Percentiles rank a stretch among this genome's conserved stretches.
Conservation (phyloP, 768 basidiomycete genomes). For the Collybia sp. region DNA sequence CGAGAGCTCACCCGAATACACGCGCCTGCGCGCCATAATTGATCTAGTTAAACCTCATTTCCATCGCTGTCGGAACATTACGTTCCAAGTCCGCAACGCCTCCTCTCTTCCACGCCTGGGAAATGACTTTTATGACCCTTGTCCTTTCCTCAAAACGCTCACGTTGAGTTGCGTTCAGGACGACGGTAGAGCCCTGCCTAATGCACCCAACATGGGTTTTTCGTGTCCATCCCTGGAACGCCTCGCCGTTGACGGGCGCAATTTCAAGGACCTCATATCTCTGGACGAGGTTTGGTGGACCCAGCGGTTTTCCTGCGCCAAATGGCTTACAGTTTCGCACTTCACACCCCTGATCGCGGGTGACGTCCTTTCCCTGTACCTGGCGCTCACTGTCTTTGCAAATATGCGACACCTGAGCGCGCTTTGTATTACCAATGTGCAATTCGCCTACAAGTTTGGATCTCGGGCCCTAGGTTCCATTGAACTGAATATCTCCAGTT, state of each 20-base stretch:
- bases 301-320: not conserved
- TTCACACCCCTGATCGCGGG: not conserved
- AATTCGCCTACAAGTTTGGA: not conserved
- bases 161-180: slow-evolving; percentile 10
- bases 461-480: too few species aligned
- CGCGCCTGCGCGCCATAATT: slow-evolving; percentile 9
- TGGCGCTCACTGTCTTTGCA: too few species aligned
- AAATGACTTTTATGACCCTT: slow-evolving; percentile 3
- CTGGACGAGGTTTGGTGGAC: not conserved
- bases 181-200: slow-evolving; percentile 3
- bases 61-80: slow-evolving; percentile 11
- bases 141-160: slow-evolving; percentile 3
- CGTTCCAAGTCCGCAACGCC: slow-evolving; percentile 12
- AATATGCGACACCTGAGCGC: too few species aligned
- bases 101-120: slow-evolving; percentile 15
- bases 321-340: not conserved
- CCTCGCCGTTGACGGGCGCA: slow-evolving; percentile 13
- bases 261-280: slow-evolving; percentile 5
- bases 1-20: slow-evolving; percentile 4
- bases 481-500: not conserved
- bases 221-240: slow-evolving; percentile 7
- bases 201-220: not conserved
- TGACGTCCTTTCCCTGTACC: too few species aligned
- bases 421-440: not conserved
- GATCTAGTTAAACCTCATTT: slow-evolving; percentile 11